Percentiles rank a stretch among this genome's conserved stretches.
Conservation (phyloP, 2,329 filamentous ascomycete species). For the Fusarium xylarioides region DNA sequence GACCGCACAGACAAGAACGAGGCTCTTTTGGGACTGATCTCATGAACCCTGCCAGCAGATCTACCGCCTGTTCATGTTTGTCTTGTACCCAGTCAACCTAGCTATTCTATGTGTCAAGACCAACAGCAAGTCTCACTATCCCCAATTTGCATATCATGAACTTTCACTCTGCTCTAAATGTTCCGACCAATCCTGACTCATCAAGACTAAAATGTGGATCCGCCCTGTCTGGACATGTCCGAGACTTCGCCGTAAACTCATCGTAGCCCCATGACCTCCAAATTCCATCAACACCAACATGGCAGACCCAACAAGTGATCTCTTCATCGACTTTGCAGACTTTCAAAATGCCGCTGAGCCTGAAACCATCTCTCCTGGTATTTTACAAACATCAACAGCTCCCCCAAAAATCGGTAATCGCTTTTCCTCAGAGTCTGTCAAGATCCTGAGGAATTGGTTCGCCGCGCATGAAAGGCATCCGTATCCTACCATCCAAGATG, state of each 20-base stretch:
- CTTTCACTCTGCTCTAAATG: neutral
- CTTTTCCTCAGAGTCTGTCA: constrained; percentile 27
- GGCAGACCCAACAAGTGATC: constrained; percentile 3
- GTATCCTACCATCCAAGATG: constrained; percentile 85
- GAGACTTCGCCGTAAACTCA: constrained; percentile 25
- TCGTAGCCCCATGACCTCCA: constrained; percentile 13
- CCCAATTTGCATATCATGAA: constrained; percentile 7
- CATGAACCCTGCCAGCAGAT: neutral
- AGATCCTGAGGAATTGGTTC: constrained; percentile 80
- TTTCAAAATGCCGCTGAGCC: neutral
- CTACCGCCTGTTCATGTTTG: neutral
- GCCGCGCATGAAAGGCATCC: constrained; percentile 78
- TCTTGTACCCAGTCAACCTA: neutral
- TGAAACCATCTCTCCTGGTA: constrained; percentile 18
- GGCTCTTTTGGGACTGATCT: neutral
- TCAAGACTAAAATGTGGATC: constrained; percentile 25
- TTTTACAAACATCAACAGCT: constrained; percentile 18
- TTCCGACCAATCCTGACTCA: constrained; percentile 7
- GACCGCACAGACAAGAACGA: neutral
- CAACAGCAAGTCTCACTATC: neutral
- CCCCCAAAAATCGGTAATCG: constrained; percentile 33
- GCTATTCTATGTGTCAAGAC: neutral
- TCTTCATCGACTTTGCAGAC: neutral
- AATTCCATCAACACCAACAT: constrained; percentile 8
- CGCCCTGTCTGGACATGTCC: constrained; percentile 32